Evolutionary conservation across 352 stramenopile genomes (phyloP), one percentile per base, ranked within the genome.

Genomic region (Thalassiosira ordinaria): DNA sequence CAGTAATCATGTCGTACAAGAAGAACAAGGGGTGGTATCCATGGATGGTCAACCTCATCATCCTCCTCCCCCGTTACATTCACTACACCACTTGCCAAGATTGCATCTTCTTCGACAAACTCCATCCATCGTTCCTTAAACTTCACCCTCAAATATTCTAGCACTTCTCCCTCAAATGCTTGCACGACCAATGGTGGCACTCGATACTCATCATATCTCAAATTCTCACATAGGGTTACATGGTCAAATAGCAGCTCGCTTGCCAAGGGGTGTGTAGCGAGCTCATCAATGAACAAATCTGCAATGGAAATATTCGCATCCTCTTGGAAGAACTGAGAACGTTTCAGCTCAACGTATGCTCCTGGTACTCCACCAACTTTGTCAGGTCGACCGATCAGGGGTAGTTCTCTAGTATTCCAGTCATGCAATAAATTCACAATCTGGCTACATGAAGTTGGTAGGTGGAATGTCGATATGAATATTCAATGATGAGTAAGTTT

Each of bases 281-380:
- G 84, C 57, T 95, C 71, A 31, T 89, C 84, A 3, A 97, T 74
- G 61, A 97, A 82, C 41, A 92, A 92, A 72, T 95, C 92, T 37
- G 96, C 91, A 20, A 96, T 81, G 0, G 90, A 88, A 13, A 96
- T 69, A 8, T 93, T 93, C 0, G 96, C 72, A 11, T 80, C 63
- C 61, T 91, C 85, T 80, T 96, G 88, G 85, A 95, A 96, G 51
- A 86, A 96, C 2, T 68, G 14, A 55, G 95, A 91, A 77, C 96
- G 88, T 84, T 97, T 97, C 51, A 95, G 89, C 84, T 97, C 95
- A 2, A 91, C 89, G 75, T 97, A 97, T 64, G 97, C 94, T 26
- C 93, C 93, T 20, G 95, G 22, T 11, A 78, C 59, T 4, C 70
- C 65, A 24, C 66, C 70, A 31, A 53, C 53, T 47, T 74, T 80